A percentile compares a stretch with the other conserved stretches of the same genome.
These are phyloP conservation scores for Waltergamsia citrina DNA, from an alignment of 2,329 filamentous ascomycete species.

Conservation along the genomic window DNA sequence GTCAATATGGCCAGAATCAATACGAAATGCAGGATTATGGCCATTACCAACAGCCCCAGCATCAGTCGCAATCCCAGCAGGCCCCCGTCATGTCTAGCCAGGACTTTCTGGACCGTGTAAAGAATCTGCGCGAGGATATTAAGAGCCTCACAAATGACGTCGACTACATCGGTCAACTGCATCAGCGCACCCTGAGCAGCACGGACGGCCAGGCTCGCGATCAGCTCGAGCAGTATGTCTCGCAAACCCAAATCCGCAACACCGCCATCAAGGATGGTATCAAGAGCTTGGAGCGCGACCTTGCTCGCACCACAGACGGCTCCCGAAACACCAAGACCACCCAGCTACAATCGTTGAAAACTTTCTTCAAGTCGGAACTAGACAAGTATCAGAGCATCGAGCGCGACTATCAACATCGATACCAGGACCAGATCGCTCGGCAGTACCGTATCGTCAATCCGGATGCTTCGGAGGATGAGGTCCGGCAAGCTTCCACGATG, in stretches of 20 bases:
- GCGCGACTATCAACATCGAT: conserved; percentile 58
- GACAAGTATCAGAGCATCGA: conserved; percentile 65
- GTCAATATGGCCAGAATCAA: conserved; percentile 20
- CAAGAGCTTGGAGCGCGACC: conserved; percentile 64
- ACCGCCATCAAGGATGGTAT: conserved; percentile 72
- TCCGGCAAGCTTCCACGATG: conserved; percentile 56
- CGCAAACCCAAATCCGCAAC: conserved; percentile 63
- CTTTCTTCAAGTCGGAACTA: conserved; percentile 62
- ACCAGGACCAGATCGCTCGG: conserved; percentile 68
- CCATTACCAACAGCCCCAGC: conserved; percentile 19
- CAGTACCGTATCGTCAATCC: conserved; percentile 79
- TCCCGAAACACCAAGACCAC: conserved; percentile 58
- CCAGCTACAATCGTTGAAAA: conserved; percentile 61
- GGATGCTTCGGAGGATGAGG: conserved; percentile 65
- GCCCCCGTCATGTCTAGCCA: conserved; percentile 32
- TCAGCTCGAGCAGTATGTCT: conserved; percentile 57
- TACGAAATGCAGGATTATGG: conserved; percentile 49
- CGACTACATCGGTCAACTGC: conserved; percentile 56
- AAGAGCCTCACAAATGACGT: conserved; percentile 56
- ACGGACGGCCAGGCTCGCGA: conserved; percentile 45
- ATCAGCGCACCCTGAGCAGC: conserved; percentile 62
- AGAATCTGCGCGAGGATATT: conserved; percentile 59
- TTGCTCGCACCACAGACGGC: conserved; percentile 50
- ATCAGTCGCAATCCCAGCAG: conserved; percentile 5
- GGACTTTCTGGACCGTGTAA: conserved; percentile 60